These are phyloP conservation scores for Endocarpon pusillum DNA, from an alignment of 495 filamentous ascomycete genomes.

Conservation along the genomic window DNA sequence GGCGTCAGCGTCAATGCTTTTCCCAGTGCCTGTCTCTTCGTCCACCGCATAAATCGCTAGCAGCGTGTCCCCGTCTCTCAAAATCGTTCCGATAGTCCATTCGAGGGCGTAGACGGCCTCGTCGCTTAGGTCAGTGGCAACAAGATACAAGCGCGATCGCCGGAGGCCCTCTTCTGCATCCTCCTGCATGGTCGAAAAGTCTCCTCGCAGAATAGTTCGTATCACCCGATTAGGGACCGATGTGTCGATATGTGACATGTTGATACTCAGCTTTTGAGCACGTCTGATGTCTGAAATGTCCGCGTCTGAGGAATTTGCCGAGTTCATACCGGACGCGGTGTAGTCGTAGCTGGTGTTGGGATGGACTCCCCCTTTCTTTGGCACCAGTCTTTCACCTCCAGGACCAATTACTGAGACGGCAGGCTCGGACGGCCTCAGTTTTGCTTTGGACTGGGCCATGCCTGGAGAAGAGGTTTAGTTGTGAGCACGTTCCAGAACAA, in stretches of 20 bases:
- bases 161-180: slow-evolving; percentile 57
- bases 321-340: slow-evolving; percentile 47
- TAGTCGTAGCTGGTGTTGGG: slow-evolving; percentile 67
- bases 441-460: slow-evolving; percentile 18
- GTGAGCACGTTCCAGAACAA: slow-evolving; percentile 1
- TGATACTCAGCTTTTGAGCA: slow-evolving; percentile 68
- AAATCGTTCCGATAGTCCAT: slow-evolving; percentile 93
- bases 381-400: slow-evolving; percentile 33
- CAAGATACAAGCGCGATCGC: slow-evolving; percentile 71
- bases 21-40: slow-evolving; percentile 52
- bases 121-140: slow-evolving; percentile 82
- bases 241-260: slow-evolving; percentile 55
- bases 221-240: slow-evolving; percentile 67
- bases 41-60: slow-evolving; percentile 82
- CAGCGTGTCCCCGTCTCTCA: slow-evolving; percentile 86
- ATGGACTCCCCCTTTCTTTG: slow-evolving; percentile 52
- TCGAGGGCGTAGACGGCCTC: slow-evolving; percentile 89
- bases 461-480: slow-evolving; percentile 13
- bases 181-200: slow-evolving; percentile 55
- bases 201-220: slow-evolving; percentile 74
- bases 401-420: slow-evolving; percentile 47
- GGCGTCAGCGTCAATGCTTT: slow-evolving; percentile 15
- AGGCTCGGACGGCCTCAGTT: slow-evolving; percentile 36
- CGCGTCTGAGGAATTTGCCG: slow-evolving; percentile 68
- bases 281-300: slow-evolving; percentile 69